Evolutionary conservation across 441 rosid species (phyloP), one percentile per base, ranked within the genome.

Genomic region (Gossypium trilobum): DNA sequence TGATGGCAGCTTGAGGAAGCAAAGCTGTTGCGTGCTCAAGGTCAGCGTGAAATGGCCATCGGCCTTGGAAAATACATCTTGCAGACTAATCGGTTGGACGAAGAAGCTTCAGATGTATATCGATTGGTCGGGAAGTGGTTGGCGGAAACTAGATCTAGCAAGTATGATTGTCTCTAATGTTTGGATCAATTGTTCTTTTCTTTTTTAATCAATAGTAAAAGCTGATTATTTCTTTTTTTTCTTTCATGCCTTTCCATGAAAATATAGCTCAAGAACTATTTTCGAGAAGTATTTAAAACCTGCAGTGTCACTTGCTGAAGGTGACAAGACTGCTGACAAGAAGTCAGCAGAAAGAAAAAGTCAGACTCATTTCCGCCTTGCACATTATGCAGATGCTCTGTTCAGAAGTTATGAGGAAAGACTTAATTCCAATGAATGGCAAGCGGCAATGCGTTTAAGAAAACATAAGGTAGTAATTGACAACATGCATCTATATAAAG

Each of bases 111-210:
- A 46, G 89, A 92, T 74, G 90, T 91, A 19, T 78, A 85, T 78
- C 95, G 98, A 78, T 83, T 95, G 86, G 88, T 89, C 36, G 99
- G 99, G 52, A 95, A 92, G 83, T 95, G 99, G 99, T 89, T 95
- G 70, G 99, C 96, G 6, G 97, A 92, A 88, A 91, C 95, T 74
- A 83, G 99, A 91, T 91, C 98, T 76, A 92, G 98, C 99, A 92
- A 86, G 99, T 95, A 83, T 74, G 46, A 56, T 54, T 33, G 67
- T 55, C 65, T 73, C 70, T 71, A 77, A 61, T 11, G 31, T 62
- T 62, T 76, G 39, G 69, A 27, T 50, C 67, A 42, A 27, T 76
- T 33, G 20, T 74, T 80, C 33, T 71, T 61, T 59, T 69, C 74
- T 46, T 56, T 13, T 16, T 31, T 36, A 60, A 51, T 74, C 52